Evolutionary conservation across 75 land plant species (phyloP).

Genomic region (Azolla pinnata): DNA sequence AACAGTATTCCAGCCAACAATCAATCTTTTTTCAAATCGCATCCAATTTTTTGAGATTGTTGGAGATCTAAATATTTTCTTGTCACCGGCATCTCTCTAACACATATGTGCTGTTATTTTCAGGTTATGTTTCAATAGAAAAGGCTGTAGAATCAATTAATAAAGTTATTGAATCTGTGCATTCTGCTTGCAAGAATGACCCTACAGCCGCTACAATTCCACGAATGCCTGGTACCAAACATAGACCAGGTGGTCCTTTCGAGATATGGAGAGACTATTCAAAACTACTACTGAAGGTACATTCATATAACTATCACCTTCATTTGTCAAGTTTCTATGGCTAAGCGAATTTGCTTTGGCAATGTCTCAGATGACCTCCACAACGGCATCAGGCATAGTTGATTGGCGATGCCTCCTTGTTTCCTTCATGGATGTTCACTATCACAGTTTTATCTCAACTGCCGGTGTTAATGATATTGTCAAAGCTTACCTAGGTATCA

Average conservation of each 20-base stretch:
- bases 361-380: too few relatives aligned
- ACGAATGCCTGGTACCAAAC: conserved; percentile 12
- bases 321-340: background rate
- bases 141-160: conserved; percentile 6
- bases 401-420: conserved; percentile 21
- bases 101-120: too few relatives aligned
- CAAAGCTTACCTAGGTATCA: conserved; percentile 15
- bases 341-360: too few relatives aligned
- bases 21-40: too few relatives aligned
- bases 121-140: conserved; percentile 5
- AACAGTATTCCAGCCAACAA: too few relatives aligned
- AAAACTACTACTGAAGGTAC: background rate
- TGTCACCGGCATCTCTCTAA: too few relatives aligned
- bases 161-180: conserved; percentile 6
- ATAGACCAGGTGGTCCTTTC: conserved; percentile 23
- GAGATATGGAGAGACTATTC: conserved; percentile 15
- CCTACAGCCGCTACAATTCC: conserved; percentile 5
- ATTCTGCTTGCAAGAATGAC: conserved; percentile 13
- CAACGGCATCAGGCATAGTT: conserved; percentile 6
- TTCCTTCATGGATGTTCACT: conserved; percentile 16
- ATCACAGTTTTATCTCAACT: conserved; percentile 14
- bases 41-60: too few relatives aligned
- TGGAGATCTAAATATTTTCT: too few relatives aligned
- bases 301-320: background rate
- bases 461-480: conserved; percentile 17